Evolutionary conservation across 108 stramenopile genomes (phyloP), one percentile per base, ranked within the genome.

Genomic region (Cyclostephanos tholiformis): DNA sequence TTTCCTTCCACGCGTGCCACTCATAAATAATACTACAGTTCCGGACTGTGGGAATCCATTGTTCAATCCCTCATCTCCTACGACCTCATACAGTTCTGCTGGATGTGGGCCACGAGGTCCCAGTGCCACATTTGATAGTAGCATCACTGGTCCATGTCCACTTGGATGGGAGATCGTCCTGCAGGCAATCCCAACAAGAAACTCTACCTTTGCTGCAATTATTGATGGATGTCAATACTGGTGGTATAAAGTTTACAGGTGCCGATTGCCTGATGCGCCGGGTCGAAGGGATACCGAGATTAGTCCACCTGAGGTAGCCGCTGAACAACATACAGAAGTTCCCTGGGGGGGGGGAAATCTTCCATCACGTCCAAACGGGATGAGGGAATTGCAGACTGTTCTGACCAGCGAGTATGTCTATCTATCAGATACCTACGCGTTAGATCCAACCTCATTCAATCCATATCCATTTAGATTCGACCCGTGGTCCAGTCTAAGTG

Each of bases 151-250:
- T 41, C 41, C 41, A 10, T 41, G 41, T 41, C 41, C 41, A 41
- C 41, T 12, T 9, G 41, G 41, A 41, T 41, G 41, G 41, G 41
- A 41, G 41, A 12, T 12, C 11, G 12, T 9, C 8, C 12, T 41
- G 41, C 8, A 41, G 11, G 41, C 12, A 12, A 9, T 12, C 4
- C 41, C 41, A 41, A 41, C 11, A 9, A 12, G 41, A 7, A 41
- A 41, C 41, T 41, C 41, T 10, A 41, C 41, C 7, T 19, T 39
- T 39, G 26, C 19, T 32, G 32, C 36, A 39, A 17, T 62, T 0
- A 17, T 62, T 29, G 61, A 62, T 39, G 61, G 61, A 1, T 62
- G 61, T 39, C 36, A 35, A 29, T 62, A 62, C 29, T 62, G 25
- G 19, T 62, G n/a, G 8, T 62, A 26, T 39, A 19, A 27, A 29